Percentiles rank a stretch among this genome's conserved stretches.
Conservation (phyloP, 768 basidiomycete species). For the Candolleomyces eurysporus region DNA sequence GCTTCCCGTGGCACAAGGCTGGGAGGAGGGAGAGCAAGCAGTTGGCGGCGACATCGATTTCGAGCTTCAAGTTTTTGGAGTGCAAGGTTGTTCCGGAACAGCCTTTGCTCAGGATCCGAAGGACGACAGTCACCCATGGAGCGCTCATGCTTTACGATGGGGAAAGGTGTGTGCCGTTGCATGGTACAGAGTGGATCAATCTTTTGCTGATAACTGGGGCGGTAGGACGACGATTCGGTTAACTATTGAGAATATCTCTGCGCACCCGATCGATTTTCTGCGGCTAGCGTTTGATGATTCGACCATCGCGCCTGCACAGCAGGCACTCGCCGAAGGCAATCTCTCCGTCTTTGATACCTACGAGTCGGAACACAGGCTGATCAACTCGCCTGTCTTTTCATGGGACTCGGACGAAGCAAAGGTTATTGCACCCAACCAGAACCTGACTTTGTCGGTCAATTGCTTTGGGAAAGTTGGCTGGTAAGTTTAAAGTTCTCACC, state of each 20-base stretch:
- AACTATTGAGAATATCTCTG: slow-evolving; percentile 87
- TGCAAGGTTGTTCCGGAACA: slow-evolving; percentile 85
- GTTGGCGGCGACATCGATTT: slow-evolving; percentile 22
- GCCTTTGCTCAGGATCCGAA: slow-evolving; percentile 81
- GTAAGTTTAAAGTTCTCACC: slow-evolving; percentile 43
- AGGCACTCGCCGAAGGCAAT: slow-evolving; percentile 75
- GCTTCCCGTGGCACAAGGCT: slow-evolving; percentile 57
- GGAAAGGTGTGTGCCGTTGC: slow-evolving; percentile 61
- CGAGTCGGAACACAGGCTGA: slow-evolving; percentile 83
- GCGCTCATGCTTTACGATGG: slow-evolving; percentile 95
- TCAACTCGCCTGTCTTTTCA: slow-evolving; percentile 75
- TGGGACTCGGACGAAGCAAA: slow-evolving; percentile 60
- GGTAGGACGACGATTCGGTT: slow-evolving; percentile 78
- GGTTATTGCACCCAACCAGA: slow-evolving; percentile 66
- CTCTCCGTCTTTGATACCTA: slow-evolving; percentile 83
- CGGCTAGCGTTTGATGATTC: slow-evolving; percentile 90
- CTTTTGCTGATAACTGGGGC: slow-evolving; percentile 6
- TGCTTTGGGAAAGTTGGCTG: slow-evolving; percentile 93
- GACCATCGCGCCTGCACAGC: slow-evolving; percentile 73
- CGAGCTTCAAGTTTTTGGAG: slow-evolving; percentile 59
- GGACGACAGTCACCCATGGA: slow-evolving; percentile 89
- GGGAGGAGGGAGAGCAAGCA: slow-evolving; percentile 37
- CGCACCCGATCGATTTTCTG: slow-evolving; percentile 80
- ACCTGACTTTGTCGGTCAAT: slow-evolving; percentile 60
- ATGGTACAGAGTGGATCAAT: neutral